phyloP scores from a whole-genome alignment of 2,329 filamentous ascomycete genomes.

The Fusarium sp. region DNA sequence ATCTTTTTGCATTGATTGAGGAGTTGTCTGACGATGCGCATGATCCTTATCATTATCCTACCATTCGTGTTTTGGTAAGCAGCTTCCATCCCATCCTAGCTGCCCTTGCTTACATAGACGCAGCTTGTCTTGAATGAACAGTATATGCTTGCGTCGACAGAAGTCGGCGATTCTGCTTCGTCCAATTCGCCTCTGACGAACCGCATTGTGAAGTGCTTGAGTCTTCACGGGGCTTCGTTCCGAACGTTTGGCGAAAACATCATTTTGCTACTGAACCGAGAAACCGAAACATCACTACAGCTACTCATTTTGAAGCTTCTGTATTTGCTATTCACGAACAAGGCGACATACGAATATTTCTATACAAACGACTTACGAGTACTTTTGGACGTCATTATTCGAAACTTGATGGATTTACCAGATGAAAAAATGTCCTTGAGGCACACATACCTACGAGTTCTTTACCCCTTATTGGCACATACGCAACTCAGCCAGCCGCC shows the following conservation, averaged over 20 bases:
- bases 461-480: constrained; percentile 89
- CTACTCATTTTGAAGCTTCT: constrained; percentile 95
- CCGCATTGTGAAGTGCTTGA: constrained; percentile 90
- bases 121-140: constrained; percentile 97
- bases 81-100: background rate
- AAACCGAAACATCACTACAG: constrained; percentile 93
- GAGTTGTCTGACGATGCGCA: constrained; percentile 84
- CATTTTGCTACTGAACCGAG: constrained; percentile 92
- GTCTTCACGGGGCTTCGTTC: constrained; percentile 79
- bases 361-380: constrained; percentile 98
- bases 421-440: constrained; percentile 80
- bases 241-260: constrained; percentile 98
- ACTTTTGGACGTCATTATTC: constrained; percentile 92
- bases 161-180: constrained; percentile 51
- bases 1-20: constrained; percentile 89
- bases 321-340: constrained; percentile 93
- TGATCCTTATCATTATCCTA: constrained; percentile 95
- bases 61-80: constrained; percentile 89
- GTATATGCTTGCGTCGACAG: constrained; percentile 85
- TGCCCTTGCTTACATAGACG: constrained; percentile 24
- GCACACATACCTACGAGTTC: constrained; percentile 92
- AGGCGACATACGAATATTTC: constrained; percentile 94
- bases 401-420: constrained; percentile 94
- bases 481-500: constrained; percentile 88
- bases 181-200: constrained; percentile 75